Evolutionary conservation across 768 basidiomycete species (phyloP), one percentile per base, ranked within the genome.

Genomic region (Termitomyces eurrhizus): DNA sequence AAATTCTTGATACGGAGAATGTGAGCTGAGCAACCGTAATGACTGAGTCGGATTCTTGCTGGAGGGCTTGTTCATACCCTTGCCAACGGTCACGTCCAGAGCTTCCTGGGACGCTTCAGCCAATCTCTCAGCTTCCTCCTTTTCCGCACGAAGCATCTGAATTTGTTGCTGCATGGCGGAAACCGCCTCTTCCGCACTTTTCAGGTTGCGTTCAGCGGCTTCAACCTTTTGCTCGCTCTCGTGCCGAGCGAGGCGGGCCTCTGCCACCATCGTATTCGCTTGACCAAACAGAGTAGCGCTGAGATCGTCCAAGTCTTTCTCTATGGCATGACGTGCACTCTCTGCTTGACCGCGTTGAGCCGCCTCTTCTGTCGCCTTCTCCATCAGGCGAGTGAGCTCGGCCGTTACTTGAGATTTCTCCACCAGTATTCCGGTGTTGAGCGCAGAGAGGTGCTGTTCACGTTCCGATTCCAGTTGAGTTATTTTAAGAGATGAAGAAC

Each of bases 261-360:
- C 90, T 0, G 92, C 93, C n/a, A 98, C 96, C 97, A 99, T 99
- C 7, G 83, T 88, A 71, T 99, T 98, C 6, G 96, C 96, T 74
- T 97, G 90, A 55, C 85, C 83, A 68, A 99, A 99, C 16, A 99
- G 78, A 52, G 77, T 83, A 16, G 94, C 93, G 63, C 94, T 94
- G 62, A 99, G 86, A 72, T 96, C 93, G 70, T 97, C 95, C 54
- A 99, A 78, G 62, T 99, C 96, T 75, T 89, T 86, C 77, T 99
- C 96, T 54, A 99, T 96, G 64, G 85, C 86, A 0, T 71, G 77
- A 37, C 88, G 83, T 5, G 93, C 94, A 53, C 78, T 85, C 73
- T 96, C 95, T 1, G 95, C 95, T 72, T 93, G 88, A 13, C 94
- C 95, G 14, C 96, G 83, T 65, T 89, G 85, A 1, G 92, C 87